These are phyloP conservation scores for Aspergillus thermomutatus DNA, from an alignment of 2,329 filamentous ascomycete genomes.

Conservation along the genomic window DNA sequence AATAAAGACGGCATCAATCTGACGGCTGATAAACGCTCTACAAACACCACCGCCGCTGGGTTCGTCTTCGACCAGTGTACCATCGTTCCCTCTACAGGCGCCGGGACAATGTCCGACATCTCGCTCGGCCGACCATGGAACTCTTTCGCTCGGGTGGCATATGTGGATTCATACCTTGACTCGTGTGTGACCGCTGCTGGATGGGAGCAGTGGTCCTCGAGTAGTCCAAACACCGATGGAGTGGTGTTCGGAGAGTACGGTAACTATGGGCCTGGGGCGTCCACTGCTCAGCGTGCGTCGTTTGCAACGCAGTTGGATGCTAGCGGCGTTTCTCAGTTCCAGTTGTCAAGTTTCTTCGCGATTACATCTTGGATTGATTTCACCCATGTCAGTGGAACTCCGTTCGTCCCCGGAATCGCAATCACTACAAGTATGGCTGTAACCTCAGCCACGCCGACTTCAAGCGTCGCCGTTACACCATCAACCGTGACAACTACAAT, in stretches of 20 bases:
- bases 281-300: conserved; percentile 27
- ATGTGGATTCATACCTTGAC: conserved; percentile 12
- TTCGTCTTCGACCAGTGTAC: conserved; percentile 39
- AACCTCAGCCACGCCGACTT: conserved; percentile 16
- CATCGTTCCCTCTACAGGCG: conserved; percentile 27
- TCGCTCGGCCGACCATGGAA: conserved; percentile 15
- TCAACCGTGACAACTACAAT: conserved; percentile 18
- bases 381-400: conserved; percentile 34
- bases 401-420: conserved; percentile 30
- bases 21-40: conserved; percentile 39
- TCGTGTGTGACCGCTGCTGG: conserved; percentile 18
- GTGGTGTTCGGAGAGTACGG: conserved; percentile 35
- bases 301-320: conserved; percentile 39
- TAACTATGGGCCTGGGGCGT: conserved; percentile 36
- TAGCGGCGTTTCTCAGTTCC: conserved; percentile 35
- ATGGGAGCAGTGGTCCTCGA: conserved; percentile 29
- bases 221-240: conserved; percentile 22
- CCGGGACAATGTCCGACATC: conserved; percentile 8
- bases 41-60: conserved; percentile 35
- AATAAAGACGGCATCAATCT: conserved; percentile 36
- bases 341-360: conserved; percentile 41
- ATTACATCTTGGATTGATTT: conserved; percentile 44
- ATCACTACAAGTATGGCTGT: background rate
- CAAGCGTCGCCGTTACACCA: background rate
- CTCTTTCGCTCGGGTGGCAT: conserved; percentile 15